Base-by-base conservation (phyloP, 2,329 filamentous ascomycete species). In the Colletotrichum karsti region DNA sequence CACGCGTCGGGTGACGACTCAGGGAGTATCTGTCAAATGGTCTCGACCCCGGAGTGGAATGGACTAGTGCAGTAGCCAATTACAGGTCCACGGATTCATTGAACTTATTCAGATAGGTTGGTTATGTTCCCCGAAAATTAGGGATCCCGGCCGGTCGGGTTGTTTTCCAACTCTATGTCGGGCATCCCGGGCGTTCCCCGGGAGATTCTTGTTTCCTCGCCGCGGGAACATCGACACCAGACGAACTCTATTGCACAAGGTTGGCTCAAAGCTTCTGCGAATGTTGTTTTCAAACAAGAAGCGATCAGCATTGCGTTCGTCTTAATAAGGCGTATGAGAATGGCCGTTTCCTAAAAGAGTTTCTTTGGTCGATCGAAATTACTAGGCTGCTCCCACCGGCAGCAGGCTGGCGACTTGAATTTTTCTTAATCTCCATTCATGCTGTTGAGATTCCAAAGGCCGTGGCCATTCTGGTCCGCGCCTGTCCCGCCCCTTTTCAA, bases 1-100 rank as follows among this genome's bases (percentile, higher is more conserved):
- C 35, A 56, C 53, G 53, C 53, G 53, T 56, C 53, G 22, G 9
- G 53, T 56, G 53, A 56, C 53, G 53, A 56, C 48, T 53, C n/a
- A 53, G 48, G 35, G 18, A n/a, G n/a, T n/a, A 20, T 13, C 37
- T n/a, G 15, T 10, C 24, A 30, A 30, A 28, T 28, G 41, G 41
- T 20, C 59, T 56, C 22, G 30, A 63, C 39, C 20, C 7, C 15
- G 12, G 5, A 15, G 51, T 39, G 60, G 51, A 12, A 7, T 18
- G 39, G 41, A 37, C 41, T 57, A 28, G 28, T 39, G 30, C n/a
- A 48, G n/a, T 12, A 50, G 41, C 51, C 61, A 58, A 64, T 64
- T 7, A n/a, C 53, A 24, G n/a, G 20, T 26, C 2, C 7, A 44
- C 20, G 15, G 18, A 64, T 64, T 59, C 24, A 59, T 51, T 44